phyloP scores from a whole-genome alignment of 768 basidiomycete genomes.

The Naganishia vaughanmartiniae region DNA sequence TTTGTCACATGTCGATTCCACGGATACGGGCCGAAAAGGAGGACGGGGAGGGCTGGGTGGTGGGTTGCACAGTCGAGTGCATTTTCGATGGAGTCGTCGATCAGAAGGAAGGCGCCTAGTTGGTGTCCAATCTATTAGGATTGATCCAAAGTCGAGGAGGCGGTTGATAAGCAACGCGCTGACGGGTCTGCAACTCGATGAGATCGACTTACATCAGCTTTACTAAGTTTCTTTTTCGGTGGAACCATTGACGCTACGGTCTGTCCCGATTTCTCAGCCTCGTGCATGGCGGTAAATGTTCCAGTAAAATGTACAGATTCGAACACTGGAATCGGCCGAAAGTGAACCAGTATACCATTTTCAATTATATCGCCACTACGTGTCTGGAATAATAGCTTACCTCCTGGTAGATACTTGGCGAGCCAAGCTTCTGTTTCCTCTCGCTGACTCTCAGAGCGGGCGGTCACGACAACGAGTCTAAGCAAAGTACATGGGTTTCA shows the following conservation, averaged over 20 bases:
- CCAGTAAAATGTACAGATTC: conserved; percentile 64
- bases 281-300: conserved; percentile 57
- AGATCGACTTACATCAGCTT: conserved; percentile 62
- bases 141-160: not conserved
- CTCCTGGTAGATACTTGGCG: conserved; percentile 64
- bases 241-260: conserved; percentile 1
- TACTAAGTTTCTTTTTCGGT: conserved; percentile 58
- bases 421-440: conserved; percentile 68
- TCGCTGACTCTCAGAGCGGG: conserved; percentile 61
- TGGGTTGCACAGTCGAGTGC: conserved; percentile 62
- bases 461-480: conserved; percentile 70
- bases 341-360: not conserved
- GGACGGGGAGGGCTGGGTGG: conserved; percentile 58
- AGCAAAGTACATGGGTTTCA: not conserved
- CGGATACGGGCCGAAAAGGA: conserved; percentile 72
- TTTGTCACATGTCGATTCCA: conserved; percentile 65
- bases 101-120: conserved; percentile 64
- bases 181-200: not conserved
- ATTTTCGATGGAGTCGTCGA: conserved; percentile 81
- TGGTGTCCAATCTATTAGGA: conserved; percentile 61
- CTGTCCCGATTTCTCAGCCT: conserved; percentile 11
- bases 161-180: not conserved
- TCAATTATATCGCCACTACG: not conserved
- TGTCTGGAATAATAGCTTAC: conserved; percentile 30
- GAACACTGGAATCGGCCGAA: conserved; percentile 38